phyloP scores from a whole-genome alignment of 805 yeast species.

The Candida orba region DNA sequence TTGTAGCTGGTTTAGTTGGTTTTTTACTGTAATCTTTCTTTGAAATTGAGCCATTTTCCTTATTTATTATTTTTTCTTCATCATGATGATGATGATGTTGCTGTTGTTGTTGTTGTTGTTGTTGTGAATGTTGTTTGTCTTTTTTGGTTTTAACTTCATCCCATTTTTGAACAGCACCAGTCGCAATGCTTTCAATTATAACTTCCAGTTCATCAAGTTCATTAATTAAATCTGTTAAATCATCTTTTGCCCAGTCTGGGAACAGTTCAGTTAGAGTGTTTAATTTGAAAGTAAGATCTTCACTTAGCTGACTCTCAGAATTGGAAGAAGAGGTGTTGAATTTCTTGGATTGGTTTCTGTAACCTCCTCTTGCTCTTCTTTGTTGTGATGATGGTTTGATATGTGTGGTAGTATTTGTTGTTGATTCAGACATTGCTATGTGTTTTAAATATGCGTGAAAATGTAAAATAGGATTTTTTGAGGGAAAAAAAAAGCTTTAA shows the following conservation, averaged over 20 bases:
- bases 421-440: slow-evolving; percentile 8
- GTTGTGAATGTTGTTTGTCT: slow-evolving; percentile 32
- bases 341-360: slow-evolving; percentile 42
- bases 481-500: background rate
- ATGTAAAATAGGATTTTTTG: background rate
- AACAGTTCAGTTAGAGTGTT: slow-evolving; percentile 72
- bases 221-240: slow-evolving; percentile 63
- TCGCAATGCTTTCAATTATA: slow-evolving; percentile 81
- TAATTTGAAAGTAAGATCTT: slow-evolving; percentile 33
- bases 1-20: slow-evolving; percentile 5
- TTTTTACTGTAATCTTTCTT: slow-evolving; percentile 9
- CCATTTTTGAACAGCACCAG: slow-evolving; percentile 89
- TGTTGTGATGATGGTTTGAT: slow-evolving; percentile 9
- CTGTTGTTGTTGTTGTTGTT: background rate
- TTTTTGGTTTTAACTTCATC: slow-evolving; percentile 80
- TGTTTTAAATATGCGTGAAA: background rate
- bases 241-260: slow-evolving; percentile 91
- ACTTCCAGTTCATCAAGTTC: slow-evolving; percentile 74
- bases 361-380: slow-evolving; percentile 26
- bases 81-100: slow-evolving; percentile 5
- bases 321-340: slow-evolving; percentile 20
- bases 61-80: slow-evolving; percentile 19
- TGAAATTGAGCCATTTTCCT: slow-evolving; percentile 13
- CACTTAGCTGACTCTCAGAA: slow-evolving; percentile 19
- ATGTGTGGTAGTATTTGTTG: slow-evolving; percentile 5